Evolutionary conservation across 176 grass and related monocot genomes (phyloP).

Genomic region (Oryza brachyantha): DNA sequence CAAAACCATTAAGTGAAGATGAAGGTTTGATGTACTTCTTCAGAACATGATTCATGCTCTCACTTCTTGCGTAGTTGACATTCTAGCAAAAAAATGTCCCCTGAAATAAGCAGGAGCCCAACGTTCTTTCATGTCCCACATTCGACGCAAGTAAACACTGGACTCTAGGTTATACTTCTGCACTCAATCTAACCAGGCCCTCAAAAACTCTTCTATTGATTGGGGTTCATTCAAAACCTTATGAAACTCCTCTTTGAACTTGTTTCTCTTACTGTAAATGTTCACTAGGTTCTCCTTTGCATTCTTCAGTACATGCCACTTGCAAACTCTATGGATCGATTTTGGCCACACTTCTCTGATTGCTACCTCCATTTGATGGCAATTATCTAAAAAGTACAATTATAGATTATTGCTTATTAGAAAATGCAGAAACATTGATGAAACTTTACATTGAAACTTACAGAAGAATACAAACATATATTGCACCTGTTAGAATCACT

Average conservation of each 20-base stretch:
- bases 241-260: neutral
- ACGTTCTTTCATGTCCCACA: neutral
- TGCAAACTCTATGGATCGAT: no score
- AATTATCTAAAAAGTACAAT: no score
- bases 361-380: no score
- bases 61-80: neutral
- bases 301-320: no score
- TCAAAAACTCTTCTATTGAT: neutral
- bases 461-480: no score
- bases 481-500: no score
- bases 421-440: no score
- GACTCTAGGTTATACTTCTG: neutral
- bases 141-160: neutral
- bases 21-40: neutral
- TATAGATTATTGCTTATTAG: no score
- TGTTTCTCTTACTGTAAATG: no score
- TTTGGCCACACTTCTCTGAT: no score
- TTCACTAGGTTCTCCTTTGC: no score
- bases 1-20: neutral
- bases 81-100: neutral
- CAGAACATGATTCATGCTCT: constrained; percentile 7
- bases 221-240: neutral
- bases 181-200: neutral
- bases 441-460: no score
- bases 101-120: neutral